These are phyloP conservation scores for Crithidia mellificae DNA, from an alignment of 208 protist species.

Conservation along the genomic window DNA sequence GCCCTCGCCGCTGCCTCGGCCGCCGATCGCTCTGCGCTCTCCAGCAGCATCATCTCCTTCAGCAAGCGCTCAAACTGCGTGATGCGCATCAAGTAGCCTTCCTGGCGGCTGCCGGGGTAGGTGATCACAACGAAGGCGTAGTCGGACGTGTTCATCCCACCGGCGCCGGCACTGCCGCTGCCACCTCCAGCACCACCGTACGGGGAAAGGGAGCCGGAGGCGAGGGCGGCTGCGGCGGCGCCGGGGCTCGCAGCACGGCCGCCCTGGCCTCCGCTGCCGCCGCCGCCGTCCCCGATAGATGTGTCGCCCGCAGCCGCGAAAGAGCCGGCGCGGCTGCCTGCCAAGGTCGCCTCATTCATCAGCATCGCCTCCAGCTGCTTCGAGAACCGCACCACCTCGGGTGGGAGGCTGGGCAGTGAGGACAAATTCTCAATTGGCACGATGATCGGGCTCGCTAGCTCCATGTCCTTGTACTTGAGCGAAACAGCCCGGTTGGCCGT, in stretches of 20 bases:
- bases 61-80: constrained; percentile 28
- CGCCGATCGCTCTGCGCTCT: constrained; percentile 12
- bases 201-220: neutral
- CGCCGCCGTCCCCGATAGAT: neutral
- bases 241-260: neutral
- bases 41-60: constrained; percentile 23
- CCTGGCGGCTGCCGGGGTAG: constrained; percentile 11
- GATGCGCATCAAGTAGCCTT: constrained; percentile 35
- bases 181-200: too few relatives aligned
- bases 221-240: neutral
- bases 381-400: constrained; percentile 30
- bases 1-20: neutral
- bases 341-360: constrained; percentile 26
- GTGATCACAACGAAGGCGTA: constrained; percentile 33
- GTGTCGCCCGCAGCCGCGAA: constrained; percentile 11
- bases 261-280: neutral
- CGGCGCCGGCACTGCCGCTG: neutral
- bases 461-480: constrained; percentile 39
- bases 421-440: constrained; percentile 34
- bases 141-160: neutral
- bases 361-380: constrained; percentile 37
- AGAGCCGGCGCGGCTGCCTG: constrained; percentile 3
- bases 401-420: constrained; percentile 30
- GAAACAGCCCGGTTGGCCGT: constrained; percentile 27
- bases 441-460: constrained; percentile 25